A percentile compares a stretch with the other conserved stretches of the same genome.
Conservation (phyloP, 129 eudicot genomes). For the Flaveria linearis region DNA sequence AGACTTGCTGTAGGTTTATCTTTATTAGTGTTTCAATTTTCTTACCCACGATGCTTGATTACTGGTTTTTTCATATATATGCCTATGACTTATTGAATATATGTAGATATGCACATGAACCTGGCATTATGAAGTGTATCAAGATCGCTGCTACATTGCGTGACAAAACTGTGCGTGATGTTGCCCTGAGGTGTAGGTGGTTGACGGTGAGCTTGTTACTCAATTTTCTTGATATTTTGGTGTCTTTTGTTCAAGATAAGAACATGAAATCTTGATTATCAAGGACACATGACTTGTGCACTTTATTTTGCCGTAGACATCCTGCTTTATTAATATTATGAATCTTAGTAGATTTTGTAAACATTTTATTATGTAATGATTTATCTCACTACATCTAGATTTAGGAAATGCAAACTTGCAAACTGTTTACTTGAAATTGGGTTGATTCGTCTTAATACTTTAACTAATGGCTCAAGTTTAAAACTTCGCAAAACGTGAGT, state of each 20-base stretch:
- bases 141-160: constrained; percentile 82
- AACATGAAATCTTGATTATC: neutral
- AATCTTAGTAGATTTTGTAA: neutral
- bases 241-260: neutral
- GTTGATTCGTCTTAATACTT: neutral
- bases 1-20: too few relatives aligned
- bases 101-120: constrained; percentile 67
- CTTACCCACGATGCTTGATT: neutral
- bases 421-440: neutral
- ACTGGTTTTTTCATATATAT: neutral
- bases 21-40: too few relatives aligned
- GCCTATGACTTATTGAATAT: neutral
- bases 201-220: constrained; percentile 65
- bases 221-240: constrained; percentile 4
- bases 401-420: neutral
- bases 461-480: neutral
- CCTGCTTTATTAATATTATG: too few relatives aligned
- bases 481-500: neutral
- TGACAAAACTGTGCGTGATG: constrained; percentile 95
- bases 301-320: too few relatives aligned
- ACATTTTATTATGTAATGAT: neutral
- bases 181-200: constrained; percentile 93
- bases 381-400: neutral
- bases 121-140: constrained; percentile 74
- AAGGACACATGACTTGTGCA: neutral